Base-by-base conservation (phyloP, 2,329 filamentous ascomycete species). In the Fusarium luffae region DNA sequence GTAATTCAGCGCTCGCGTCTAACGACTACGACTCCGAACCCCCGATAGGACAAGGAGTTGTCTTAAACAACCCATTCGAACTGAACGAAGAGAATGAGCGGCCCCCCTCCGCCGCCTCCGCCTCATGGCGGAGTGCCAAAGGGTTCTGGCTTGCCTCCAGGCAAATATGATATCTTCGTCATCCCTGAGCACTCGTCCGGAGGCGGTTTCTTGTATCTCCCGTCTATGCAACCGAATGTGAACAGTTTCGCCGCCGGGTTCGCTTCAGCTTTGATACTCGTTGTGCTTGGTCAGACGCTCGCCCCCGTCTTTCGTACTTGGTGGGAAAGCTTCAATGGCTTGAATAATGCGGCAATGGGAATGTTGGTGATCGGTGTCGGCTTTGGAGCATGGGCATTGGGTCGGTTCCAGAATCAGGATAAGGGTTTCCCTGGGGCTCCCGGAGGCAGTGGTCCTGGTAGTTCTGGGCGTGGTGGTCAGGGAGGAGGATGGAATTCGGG, bases 161-260 rank as follows among this genome's bases (percentile, higher is more conserved):
- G 95, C 58, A 97, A 96, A 78, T 98, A 97, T 81, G 95, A 98
- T 83, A 97, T 98, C 77, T 98, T 98, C 83, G 92, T 98, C 78
- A 94, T 98, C 76, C 95, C 95, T 10, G 93, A 94, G 48, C 94
- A 97, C 79, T 95, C 94, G 13, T 87, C 94, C 9, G 95, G 95
- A 55, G 89, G 90, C 1, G 95, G 95, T 34, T 98, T 98, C 80
- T 84, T 98, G 28, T 98, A 98, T 79, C 88, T 98, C n/a, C 95
- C 95, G 0, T 97, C 94, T 0, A 81, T 98, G 66, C 88, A 91
- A 76, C 92, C 93, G 21, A 93, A 96, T 76, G 86, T 91, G 75
- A 97, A 97, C 80, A 97, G 93, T 81, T 98, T 98, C 79, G 86
- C 94, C 23, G 94, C 94, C 5, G 95, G 95, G 28, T 93, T 94